These are phyloP conservation scores for Trichophyton mentagrophytes DNA, from an alignment of 2,329 filamentous ascomycete genomes.

Conservation along the genomic window DNA sequence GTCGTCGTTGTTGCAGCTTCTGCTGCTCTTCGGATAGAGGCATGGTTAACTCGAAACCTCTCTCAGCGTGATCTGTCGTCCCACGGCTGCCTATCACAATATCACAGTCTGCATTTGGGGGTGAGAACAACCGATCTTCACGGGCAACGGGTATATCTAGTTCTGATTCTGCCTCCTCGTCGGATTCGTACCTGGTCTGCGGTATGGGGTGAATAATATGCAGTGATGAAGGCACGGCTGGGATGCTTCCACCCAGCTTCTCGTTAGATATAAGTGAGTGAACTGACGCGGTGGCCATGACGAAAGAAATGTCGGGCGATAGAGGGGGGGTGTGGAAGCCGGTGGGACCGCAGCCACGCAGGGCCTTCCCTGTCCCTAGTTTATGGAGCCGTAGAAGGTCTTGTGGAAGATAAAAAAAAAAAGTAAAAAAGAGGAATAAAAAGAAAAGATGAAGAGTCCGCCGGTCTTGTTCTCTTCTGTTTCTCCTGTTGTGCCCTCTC, in stretches of 20 bases:
- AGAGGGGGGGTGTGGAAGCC: neutral
- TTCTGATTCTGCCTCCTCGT: constrained; percentile 15
- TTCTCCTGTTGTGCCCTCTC: neutral
- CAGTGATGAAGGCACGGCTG: neutral
- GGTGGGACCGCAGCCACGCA: neutral
- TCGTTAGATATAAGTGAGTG: constrained; percentile 1
- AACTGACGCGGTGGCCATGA: neutral
- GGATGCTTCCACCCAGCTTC: neutral
- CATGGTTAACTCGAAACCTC: neutral
- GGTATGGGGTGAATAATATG: constrained; percentile 3
- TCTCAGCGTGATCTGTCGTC: neutral
- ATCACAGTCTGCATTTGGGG: neutral
- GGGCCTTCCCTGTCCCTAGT: neutral
- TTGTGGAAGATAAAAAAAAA: neutral
- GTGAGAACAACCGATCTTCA: constrained; percentile 11
- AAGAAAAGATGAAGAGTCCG: too few species aligned
- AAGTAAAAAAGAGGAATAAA: neutral
- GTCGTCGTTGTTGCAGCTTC: neutral
- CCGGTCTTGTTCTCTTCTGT: neutral
- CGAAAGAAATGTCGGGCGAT: neutral
- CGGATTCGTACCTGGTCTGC: constrained; percentile 13
- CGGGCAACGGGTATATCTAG: constrained; percentile 7
- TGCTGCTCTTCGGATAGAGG: neutral
- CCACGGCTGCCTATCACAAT: neutral
- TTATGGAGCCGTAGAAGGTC: neutral